These are phyloP conservation scores for Phytomonas francai DNA, from an alignment of 208 protist species.

Conservation along the genomic window DNA sequence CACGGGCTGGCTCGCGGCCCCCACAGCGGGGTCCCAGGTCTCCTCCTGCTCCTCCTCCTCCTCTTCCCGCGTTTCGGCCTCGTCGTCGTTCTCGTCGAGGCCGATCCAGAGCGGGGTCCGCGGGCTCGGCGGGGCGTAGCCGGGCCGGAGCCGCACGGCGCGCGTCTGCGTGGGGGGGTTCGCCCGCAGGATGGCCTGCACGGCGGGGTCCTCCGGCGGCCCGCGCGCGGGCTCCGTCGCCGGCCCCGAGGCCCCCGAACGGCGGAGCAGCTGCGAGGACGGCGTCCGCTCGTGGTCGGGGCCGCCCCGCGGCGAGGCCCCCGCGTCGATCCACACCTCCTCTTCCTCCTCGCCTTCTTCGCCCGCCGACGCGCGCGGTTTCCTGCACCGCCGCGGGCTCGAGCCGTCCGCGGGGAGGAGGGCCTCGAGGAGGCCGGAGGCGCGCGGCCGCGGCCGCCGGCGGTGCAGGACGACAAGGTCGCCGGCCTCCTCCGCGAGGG, in stretches of 20 bases:
- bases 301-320: background rate
- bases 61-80: conserved; percentile 2
- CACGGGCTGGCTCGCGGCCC: conserved; percentile 9
- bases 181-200: conserved; percentile 26
- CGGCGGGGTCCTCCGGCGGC: conserved; percentile 10
- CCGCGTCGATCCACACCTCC: conserved; percentile 13
- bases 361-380: too few species aligned
- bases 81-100: conserved; percentile 19
- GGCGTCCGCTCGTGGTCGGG: conserved; percentile 14
- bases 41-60: background rate
- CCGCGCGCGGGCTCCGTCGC: too few species aligned
- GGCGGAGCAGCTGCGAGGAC: conserved; percentile 19
- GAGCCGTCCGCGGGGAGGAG: background rate
- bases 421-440: too few species aligned
- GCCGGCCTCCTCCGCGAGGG: too few species aligned
- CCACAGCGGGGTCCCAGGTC: background rate
- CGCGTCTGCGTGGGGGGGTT: conserved; percentile 64
- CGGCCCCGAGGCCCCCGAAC: background rate
- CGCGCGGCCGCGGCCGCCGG: too few species aligned
- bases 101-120: conserved; percentile 50
- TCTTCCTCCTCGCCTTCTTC: background rate
- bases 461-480: too few species aligned
- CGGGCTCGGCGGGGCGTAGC: conserved; percentile 45
- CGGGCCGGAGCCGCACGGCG: conserved; percentile 22
- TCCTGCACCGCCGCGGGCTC: background rate